These are phyloP conservation scores for Wolfiporia cocos DNA, from an alignment of 1,284 basidiomycete species.

Conservation along the genomic window DNA sequence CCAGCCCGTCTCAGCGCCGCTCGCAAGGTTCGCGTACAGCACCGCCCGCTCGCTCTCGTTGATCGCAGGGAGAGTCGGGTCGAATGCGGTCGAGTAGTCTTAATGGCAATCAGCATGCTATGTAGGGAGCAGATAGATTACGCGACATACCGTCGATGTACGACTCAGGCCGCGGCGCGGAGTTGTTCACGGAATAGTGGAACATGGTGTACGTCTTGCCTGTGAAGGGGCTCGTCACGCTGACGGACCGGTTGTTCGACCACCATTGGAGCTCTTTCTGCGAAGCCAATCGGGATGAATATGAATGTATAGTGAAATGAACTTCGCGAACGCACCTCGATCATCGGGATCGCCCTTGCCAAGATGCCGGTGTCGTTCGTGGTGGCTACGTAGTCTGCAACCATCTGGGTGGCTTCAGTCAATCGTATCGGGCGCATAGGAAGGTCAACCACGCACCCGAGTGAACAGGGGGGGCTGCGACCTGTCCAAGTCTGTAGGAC, in stretches of 20 bases:
- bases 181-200: constrained; percentile 75
- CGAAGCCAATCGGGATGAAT: no score
- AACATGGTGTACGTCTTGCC: constrained; percentile 62
- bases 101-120: neutral
- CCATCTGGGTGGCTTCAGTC: constrained; percentile 40
- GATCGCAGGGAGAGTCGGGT: constrained; percentile 45
- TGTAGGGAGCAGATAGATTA: no score
- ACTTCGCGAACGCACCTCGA: constrained; percentile 34
- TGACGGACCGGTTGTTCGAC: constrained; percentile 67
- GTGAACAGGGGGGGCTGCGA: constrained; percentile 89
- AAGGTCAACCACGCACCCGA: constrained; percentile 41
- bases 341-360: constrained; percentile 55
- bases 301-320: neutral
- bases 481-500: constrained; percentile 64
- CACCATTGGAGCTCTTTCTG: constrained; percentile 83
- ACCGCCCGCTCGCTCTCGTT: constrained; percentile 55
- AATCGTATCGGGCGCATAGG: neutral
- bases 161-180: constrained; percentile 86
- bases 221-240: constrained; percentile 71
- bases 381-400: constrained; percentile 54
- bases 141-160: constrained; percentile 49
- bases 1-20: constrained; percentile 79
- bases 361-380: constrained; percentile 61
- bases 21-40: constrained; percentile 87
- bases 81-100: constrained; percentile 77